These are phyloP conservation scores for Rhododendron kiyosumense DNA, from an alignment of 148 eudicot genomes.

Conservation along the genomic window DNA sequence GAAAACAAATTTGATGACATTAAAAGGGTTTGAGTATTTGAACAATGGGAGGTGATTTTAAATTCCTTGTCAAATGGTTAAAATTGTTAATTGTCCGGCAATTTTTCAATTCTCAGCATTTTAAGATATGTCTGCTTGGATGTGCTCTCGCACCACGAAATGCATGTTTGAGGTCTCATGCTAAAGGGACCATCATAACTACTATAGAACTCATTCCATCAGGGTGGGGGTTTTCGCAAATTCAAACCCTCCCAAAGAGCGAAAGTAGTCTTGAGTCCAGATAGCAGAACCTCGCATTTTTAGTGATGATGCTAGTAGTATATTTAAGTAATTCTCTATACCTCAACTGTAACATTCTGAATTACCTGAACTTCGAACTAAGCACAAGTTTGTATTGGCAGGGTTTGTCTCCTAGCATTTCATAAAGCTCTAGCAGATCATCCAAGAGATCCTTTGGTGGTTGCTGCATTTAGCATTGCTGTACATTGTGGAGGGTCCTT, in stretches of 20 bases:
- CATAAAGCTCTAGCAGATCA: conserved; percentile 60
- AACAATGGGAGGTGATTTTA: background rate
- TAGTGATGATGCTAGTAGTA: background rate
- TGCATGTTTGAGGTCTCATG: background rate
- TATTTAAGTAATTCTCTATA: background rate
- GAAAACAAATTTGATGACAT: background rate
- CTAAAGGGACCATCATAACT: background rate
- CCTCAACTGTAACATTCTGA: background rate
- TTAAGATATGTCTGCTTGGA: background rate
- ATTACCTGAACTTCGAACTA: background rate
- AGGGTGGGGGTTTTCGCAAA: background rate
- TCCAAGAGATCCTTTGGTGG: conserved; percentile 65
- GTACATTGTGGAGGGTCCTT: conserved; percentile 80
- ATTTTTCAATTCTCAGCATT: background rate
- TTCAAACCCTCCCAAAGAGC: background rate
- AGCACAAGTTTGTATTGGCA: conserved; percentile 21
- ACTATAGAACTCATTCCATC: background rate
- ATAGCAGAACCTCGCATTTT: background rate
- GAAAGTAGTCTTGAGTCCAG: background rate
- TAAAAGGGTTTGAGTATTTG: background rate
- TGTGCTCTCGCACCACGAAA: background rate
- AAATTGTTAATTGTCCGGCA: background rate
- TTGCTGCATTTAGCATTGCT: conserved; percentile 73
- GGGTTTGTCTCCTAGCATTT: conserved; percentile 78
- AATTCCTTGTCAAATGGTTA: background rate